Base-by-base conservation (phyloP, 106 monocot species). In the Platanthera guangdongensis region DNA sequence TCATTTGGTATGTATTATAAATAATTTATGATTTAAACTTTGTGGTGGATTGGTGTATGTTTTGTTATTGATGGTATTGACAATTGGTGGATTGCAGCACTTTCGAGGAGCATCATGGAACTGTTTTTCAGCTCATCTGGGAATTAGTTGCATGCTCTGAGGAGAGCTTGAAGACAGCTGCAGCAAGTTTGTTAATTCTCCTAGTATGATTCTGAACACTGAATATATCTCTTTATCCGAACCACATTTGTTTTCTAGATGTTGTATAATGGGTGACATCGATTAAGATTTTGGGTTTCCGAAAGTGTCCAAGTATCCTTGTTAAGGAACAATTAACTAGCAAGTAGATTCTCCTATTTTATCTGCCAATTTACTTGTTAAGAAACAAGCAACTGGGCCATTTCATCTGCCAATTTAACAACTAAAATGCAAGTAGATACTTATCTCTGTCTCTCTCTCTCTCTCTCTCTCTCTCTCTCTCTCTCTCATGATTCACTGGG, bases 121-220 rank as follows among this genome's bases (percentile, higher is more conserved):
- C 82, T 54, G 79, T 97, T 72, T 91, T 94, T 71, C 91, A 90
- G 80, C 86, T 97, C 71, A 62, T 94, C 49, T 97, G 97, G 97
- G 97, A 97, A 80, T 94, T 97, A 94, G 97, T 97, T 72, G 97
- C 92, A 72, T 94, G 91, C 77, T 89, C 94, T 47, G 84, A 92
- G 80, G 78, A 76, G 52, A 75, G 87, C 50, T 78, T 89, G 83
- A 97, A 97, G 83, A 86, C 87, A 16, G 86, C 76, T 83, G 97
- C 97, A 72, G 87, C 94, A 83, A 81, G 87, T 82, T 85, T 97
- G 19, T 83, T 94, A 55, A 94, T 90, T 92, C 84, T 92, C 45
- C 84, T 97, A 78, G 97, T 97, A 91, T 79, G 88, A 81, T 48
- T 51, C 10, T 19, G 52, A 11, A 69, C 47, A 18, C 57, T 68